Evolutionary conservation across 31 red algal genomes (phyloP).

Genomic region (Odonthalia washingtoniensis): DNA sequence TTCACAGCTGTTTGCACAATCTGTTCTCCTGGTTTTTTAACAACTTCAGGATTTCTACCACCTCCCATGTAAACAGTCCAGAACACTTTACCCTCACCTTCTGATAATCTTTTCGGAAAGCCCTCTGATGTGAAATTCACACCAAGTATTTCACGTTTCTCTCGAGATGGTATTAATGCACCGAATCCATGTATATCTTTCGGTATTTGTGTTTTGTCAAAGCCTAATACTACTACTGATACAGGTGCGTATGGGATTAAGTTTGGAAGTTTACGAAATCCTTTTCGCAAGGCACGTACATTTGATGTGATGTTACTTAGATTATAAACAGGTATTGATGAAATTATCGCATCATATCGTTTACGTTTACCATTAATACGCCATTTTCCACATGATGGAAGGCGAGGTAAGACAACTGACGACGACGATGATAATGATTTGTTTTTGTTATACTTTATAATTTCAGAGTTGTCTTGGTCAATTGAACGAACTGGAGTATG

Average conservation of each 20-base stretch:
- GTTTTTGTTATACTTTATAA: too few species aligned
- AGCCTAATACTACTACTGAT: slow-evolving; percentile 66
- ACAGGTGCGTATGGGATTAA: slow-evolving; percentile 59
- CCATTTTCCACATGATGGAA: slow-evolving; percentile 33
- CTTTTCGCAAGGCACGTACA: slow-evolving; percentile 12
- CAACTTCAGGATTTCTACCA: slow-evolving; percentile 49
- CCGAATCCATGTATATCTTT: slow-evolving; percentile 65
- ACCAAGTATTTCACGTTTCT: slow-evolving; percentile 55
- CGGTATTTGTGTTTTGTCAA: slow-evolving; percentile 53
- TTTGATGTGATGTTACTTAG: slow-evolving; percentile 38
- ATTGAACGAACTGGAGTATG: slow-evolving; percentile 31
- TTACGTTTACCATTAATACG: slow-evolving; percentile 58
- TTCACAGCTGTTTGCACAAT: slow-evolving; percentile 36
- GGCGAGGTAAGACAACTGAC: slow-evolving; percentile 24
- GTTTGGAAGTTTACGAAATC: slow-evolving; percentile 46
- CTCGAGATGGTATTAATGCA: slow-evolving; percentile 58
- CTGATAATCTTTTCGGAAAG: slow-evolving; percentile 34
- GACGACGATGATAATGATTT: too few species aligned
- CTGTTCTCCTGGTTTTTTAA: slow-evolving; percentile 16
- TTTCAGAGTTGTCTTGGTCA: too few species aligned
- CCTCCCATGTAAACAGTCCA: slow-evolving; percentile 73
- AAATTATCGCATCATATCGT: slow-evolving; percentile 70
- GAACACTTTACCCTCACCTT: slow-evolving; percentile 50
- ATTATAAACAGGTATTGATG: slow-evolving; percentile 53
- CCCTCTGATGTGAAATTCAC: slow-evolving; percentile 73